phyloP scores from a whole-genome alignment of 495 filamentous ascomycete species.

The Oidiodendron maius region DNA sequence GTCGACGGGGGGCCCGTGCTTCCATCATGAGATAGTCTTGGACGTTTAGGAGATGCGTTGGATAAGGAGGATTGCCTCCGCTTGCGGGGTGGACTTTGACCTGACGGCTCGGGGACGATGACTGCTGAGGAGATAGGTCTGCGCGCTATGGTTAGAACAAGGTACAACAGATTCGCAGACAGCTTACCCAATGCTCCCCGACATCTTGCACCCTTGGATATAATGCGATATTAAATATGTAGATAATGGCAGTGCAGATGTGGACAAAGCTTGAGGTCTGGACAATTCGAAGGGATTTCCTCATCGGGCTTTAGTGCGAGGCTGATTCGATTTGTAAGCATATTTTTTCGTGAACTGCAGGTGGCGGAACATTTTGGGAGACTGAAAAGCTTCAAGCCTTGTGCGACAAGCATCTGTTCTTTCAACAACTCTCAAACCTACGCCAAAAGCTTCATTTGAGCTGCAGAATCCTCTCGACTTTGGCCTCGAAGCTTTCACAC shows the following conservation, averaged over 20 bases:
- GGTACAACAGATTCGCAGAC: neutral
- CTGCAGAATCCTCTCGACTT: neutral
- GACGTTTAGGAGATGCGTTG: constrained; percentile 51
- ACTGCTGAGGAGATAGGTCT: constrained; percentile 62
- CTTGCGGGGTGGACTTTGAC: constrained; percentile 35
- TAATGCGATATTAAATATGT: neutral
- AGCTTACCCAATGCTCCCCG: constrained; percentile 28
- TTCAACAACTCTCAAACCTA: neutral
- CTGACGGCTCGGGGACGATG: constrained; percentile 48
- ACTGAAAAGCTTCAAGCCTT: neutral
- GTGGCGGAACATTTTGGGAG: neutral
- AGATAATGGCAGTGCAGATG: neutral
- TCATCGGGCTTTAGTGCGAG: too few species aligned
- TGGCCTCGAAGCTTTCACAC: neutral
- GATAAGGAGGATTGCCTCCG: constrained; percentile 51
- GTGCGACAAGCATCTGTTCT: neutral
- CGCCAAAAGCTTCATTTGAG: neutral
- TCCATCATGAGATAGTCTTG: constrained; percentile 31
- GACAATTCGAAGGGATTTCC: neutral
- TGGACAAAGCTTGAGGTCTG: neutral
- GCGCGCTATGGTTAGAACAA: neutral
- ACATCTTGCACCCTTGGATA: constrained; percentile 18
- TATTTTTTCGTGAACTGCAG: neutral
- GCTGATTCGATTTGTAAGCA: neutral
- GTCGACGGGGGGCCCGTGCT: constrained; percentile 14